Conservation (phyloP, 257 asterid genomes). For the Penstemon barbatus region DNA sequence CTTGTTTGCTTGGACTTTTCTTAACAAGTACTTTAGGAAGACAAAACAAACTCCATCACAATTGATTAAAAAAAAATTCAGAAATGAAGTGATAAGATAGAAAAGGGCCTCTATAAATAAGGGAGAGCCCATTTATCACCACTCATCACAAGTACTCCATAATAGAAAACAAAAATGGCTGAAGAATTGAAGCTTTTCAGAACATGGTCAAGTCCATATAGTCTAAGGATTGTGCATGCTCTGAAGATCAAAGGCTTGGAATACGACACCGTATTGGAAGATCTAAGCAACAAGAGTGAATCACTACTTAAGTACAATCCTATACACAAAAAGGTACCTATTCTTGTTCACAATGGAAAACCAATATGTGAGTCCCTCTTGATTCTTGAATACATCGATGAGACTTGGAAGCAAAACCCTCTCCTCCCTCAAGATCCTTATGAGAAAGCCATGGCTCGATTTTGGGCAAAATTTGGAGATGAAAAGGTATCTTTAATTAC, state of each 20-base stretch:
- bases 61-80: too few relatives aligned
- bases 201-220: conserved; percentile 69
- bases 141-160: too few relatives aligned
- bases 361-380: conserved; percentile 71
- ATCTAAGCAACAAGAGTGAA: conserved; percentile 54
- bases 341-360: conserved; percentile 70
- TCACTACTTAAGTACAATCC: conserved; percentile 62
- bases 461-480: conserved; percentile 76
- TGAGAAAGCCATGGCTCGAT: conserved; percentile 59
- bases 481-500: too few relatives aligned
- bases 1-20: too few relatives aligned
- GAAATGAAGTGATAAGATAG: too few relatives aligned
- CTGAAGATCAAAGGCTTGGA: conserved; percentile 58
- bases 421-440: conserved; percentile 66
- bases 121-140: too few relatives aligned
- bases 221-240: conserved; percentile 55
- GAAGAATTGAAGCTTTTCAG: conserved; percentile 66
- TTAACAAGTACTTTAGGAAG: too few relatives aligned
- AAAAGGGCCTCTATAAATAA: too few relatives aligned
- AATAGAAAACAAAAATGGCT: conserved; percentile 39
- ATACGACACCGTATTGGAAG: conserved; percentile 52
- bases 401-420: conserved; percentile 62
- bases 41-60: too few relatives aligned
- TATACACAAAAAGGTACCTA: conserved; percentile 54
- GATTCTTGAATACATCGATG: conserved; percentile 75